phyloP scores from a whole-genome alignment of 2,329 filamentous ascomycete genomes.

The Cordyceps cateniannulata region DNA sequence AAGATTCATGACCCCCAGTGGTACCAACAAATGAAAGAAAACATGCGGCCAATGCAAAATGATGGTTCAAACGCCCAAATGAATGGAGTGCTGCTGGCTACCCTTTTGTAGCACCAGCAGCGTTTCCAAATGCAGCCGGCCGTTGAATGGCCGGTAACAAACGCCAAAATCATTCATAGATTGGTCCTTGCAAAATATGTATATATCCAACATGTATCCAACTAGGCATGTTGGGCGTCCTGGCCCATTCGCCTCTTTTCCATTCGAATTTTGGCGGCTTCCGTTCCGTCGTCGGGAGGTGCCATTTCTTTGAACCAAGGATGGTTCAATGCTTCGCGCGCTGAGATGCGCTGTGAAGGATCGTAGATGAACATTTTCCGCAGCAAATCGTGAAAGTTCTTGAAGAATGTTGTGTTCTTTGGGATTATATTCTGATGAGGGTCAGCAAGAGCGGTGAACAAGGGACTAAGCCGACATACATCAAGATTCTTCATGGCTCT shows the following conservation, averaged over 20 bases:
- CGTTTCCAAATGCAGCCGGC: constrained; percentile 2
- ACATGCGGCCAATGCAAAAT: background rate
- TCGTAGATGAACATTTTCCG: constrained; percentile 65
- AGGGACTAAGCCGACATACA: constrained; percentile 33
- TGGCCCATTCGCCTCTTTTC: constrained; percentile 36
- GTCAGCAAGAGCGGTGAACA: background rate
- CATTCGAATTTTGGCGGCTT: constrained; percentile 57
- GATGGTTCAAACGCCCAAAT: background rate
- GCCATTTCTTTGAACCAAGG: constrained; percentile 62
- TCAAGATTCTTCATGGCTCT: constrained; percentile 65
- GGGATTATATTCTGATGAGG: constrained; percentile 56
- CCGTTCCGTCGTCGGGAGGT: constrained; percentile 59
- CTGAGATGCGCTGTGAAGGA: constrained; percentile 57
- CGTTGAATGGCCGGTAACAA: background rate
- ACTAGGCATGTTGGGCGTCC: constrained; percentile 15
- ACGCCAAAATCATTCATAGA: background rate
- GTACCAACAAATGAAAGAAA: background rate
- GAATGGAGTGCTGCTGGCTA: background rate
- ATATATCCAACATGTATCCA: constrained; percentile 17
- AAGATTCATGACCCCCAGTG: background rate
- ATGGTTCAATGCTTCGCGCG: constrained; percentile 59
- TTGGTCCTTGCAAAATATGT: background rate
- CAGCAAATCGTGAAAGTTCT: constrained; percentile 57
- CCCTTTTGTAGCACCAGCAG: background rate
- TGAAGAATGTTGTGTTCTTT: constrained; percentile 50